These are phyloP conservation scores for Fraxinus sp. DNA, from an alignment of 305 asterid genomes.

Conservation along the genomic window DNA sequence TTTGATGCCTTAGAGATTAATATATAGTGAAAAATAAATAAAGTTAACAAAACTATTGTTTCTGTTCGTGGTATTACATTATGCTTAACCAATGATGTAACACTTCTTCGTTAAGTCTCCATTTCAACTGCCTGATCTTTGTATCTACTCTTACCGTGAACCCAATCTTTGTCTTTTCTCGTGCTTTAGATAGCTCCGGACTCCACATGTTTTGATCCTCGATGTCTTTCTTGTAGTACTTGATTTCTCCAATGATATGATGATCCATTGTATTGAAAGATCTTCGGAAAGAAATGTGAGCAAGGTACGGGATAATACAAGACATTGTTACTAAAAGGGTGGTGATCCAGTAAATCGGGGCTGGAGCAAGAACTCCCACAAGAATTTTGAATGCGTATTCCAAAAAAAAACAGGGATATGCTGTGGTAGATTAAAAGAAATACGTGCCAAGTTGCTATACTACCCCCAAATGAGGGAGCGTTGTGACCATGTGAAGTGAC, in stretches of 20 bases:
- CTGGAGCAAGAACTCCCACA: conserved; percentile 58
- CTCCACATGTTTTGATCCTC: conserved; percentile 78
- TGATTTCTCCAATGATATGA: conserved; percentile 81
- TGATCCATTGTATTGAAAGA: conserved; percentile 71
- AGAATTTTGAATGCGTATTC: conserved; percentile 51
- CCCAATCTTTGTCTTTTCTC: conserved; percentile 64
- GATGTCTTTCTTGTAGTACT: conserved; percentile 55
- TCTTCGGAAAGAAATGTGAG: conserved; percentile 48
- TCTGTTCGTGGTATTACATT: conserved; percentile 19
- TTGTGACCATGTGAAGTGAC: conserved; percentile 67
- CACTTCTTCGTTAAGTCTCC: conserved; percentile 51
- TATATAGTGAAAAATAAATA: conserved; percentile 11
- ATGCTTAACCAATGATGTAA: conserved; percentile 32
- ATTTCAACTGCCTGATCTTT: conserved; percentile 59
- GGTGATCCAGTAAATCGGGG: conserved; percentile 73
- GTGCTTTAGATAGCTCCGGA: conserved; percentile 62
- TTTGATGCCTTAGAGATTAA: neutral
- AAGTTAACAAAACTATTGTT: neutral
- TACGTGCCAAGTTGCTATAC: conserved; percentile 64
- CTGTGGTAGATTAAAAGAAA: conserved; percentile 54
- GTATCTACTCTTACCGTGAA: conserved; percentile 81
- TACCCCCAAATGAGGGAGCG: conserved; percentile 59
- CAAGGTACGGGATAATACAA: conserved; percentile 58
- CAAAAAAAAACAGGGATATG: conserved; percentile 28
- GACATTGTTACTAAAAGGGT: conserved; percentile 59